phyloP scores from a whole-genome alignment of 2,329 filamentous ascomycete species.

The Exserohilum rostratum region DNA sequence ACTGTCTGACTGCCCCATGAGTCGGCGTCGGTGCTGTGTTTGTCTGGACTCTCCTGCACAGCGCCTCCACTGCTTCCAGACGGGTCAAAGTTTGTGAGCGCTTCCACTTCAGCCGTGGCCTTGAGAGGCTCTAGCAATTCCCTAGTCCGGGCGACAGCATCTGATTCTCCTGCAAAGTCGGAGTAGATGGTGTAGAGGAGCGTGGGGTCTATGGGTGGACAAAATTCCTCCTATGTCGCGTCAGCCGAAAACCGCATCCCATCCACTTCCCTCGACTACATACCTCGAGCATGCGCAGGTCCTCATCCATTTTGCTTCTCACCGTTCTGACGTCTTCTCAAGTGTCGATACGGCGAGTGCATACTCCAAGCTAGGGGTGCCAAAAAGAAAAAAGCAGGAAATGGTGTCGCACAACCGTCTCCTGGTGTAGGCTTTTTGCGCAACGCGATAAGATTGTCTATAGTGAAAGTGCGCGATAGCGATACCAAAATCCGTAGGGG shows the following conservation, averaged over 20 bases:
- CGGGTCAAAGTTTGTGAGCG: constrained; percentile 77
- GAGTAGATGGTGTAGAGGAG: constrained; percentile 75
- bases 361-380: constrained; percentile 29
- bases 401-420: not conserved
- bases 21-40: constrained; percentile 37
- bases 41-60: constrained; percentile 22
- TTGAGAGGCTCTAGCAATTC: constrained; percentile 70
- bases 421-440: not conserved
- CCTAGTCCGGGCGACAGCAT: constrained; percentile 60
- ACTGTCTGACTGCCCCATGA: constrained; percentile 51
- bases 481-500: constrained; percentile 1
- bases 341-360: constrained; percentile 25
- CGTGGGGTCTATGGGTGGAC: constrained; percentile 76
- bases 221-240: constrained; percentile 67
- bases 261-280: constrained; percentile 1
- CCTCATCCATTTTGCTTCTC: constrained; percentile 46
- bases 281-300: constrained; percentile 43
- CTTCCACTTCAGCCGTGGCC: constrained; percentile 67
- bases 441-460: not conserved
- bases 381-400: not conserved
- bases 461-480: constrained; percentile 4
- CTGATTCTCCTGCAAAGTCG: constrained; percentile 70
- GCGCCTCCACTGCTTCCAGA: constrained; percentile 67
- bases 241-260: constrained; percentile 20
- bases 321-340: constrained; percentile 30